phyloP scores from a whole-genome alignment of 163 green algal genomes.

The Trebouxia gelatinosa region DNA sequence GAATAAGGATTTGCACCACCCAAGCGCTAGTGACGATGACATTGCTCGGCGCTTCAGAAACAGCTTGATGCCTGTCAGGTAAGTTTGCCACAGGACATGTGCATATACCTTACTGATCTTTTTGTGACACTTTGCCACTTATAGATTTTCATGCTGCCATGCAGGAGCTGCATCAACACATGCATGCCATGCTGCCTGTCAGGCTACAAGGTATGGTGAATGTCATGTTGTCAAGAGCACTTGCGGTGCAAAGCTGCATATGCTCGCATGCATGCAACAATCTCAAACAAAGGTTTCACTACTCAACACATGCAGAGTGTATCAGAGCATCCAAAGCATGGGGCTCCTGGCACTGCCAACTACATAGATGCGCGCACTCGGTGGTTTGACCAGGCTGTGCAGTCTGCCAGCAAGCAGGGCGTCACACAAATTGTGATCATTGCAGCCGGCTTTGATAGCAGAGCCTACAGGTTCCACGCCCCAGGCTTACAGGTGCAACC shows the following conservation, averaged over 20 bases:
- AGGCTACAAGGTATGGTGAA: conserved; percentile 16
- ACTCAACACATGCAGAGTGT: conserved; percentile 12
- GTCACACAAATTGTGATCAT: conserved; percentile 70
- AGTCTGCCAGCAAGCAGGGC: conserved; percentile 42
- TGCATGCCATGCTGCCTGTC: conserved; percentile 15
- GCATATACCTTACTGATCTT: background rate
- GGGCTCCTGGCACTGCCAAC: conserved; percentile 1
- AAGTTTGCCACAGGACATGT: background rate
- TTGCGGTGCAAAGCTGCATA: background rate
- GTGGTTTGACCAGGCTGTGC: conserved; percentile 66
- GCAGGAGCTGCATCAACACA: conserved; percentile 17
- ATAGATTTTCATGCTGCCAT: too few species aligned
- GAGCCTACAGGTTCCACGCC: conserved; percentile 58
- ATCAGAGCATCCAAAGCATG: conserved; percentile 21
- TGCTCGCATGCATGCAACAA: too few species aligned
- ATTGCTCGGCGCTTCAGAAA: conserved; percentile 56
- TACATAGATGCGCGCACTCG: conserved; percentile 61
- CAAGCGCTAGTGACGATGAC: conserved; percentile 63
- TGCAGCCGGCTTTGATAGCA: conserved; percentile 71
- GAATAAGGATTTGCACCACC: conserved; percentile 56
- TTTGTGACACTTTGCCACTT: too few species aligned
- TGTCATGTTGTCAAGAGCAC: background rate
- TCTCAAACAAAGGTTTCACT: too few species aligned
- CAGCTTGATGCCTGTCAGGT: conserved; percentile 59
- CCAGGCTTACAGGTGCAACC: conserved; percentile 44